These are phyloP conservation scores for Clarireedia sp. DNA, from an alignment of 2,329 filamentous ascomycete genomes.

Conservation along the genomic window DNA sequence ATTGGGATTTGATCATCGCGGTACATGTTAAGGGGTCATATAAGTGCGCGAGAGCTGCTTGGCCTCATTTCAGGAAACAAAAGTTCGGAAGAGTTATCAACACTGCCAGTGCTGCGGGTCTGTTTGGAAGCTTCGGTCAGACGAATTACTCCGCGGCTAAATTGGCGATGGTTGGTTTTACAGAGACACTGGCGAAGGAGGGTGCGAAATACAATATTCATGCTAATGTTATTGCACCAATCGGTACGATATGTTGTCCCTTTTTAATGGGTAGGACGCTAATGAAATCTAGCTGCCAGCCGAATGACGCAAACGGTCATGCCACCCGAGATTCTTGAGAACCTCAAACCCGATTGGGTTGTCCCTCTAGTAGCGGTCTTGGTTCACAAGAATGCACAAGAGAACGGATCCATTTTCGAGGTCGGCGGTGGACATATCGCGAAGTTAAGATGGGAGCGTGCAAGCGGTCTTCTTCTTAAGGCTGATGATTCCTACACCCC, in stretches of 20 bases:
- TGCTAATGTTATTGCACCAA: slow-evolving; percentile 88
- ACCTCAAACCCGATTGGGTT: slow-evolving; percentile 78
- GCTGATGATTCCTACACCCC: slow-evolving; percentile 83
- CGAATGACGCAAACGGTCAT: slow-evolving; percentile 94
- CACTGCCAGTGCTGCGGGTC: slow-evolving; percentile 88
- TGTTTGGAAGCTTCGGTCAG: slow-evolving; percentile 95
- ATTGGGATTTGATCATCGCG: slow-evolving; percentile 92
- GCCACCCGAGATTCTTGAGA: slow-evolving; percentile 83
- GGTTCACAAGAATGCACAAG: slow-evolving; percentile 72
- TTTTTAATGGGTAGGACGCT: slow-evolving; percentile 5
- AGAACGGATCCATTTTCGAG: slow-evolving; percentile 89
- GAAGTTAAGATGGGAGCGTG: slow-evolving; percentile 92
- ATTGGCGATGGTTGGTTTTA: slow-evolving; percentile 91
- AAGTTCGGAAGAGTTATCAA: slow-evolving; percentile 97
- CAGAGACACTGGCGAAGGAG: slow-evolving; percentile 95
- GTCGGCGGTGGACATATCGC: slow-evolving; percentile 86
- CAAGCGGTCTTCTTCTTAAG: slow-evolving; percentile 81
- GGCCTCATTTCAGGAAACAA: slow-evolving; percentile 97
- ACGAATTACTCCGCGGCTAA: slow-evolving; percentile 97
- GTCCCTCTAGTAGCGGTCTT: slow-evolving; percentile 86
- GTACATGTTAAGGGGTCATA: slow-evolving; percentile 92
- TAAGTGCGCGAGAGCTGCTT: slow-evolving; percentile 90
- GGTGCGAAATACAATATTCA: slow-evolving; percentile 97
- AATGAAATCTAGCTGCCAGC: slow-evolving; percentile 58
- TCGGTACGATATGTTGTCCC: slow-evolving; percentile 34